Base-by-base conservation (phyloP, 345 rosid genomes). In the Nephelium lappaceum region DNA sequence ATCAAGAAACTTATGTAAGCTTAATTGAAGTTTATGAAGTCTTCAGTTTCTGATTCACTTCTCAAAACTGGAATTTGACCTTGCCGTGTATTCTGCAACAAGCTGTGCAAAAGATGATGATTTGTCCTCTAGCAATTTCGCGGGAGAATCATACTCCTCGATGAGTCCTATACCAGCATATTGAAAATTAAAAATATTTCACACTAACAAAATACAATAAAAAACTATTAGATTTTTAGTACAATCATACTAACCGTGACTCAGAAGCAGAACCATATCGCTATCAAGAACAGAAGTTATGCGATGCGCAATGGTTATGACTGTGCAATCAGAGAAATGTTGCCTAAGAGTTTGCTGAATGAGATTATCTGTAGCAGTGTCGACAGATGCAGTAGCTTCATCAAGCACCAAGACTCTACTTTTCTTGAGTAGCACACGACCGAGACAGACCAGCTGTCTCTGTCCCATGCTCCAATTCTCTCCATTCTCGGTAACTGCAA, bases 381-480 rank as follows among this genome's bases (percentile, higher is more conserved):
- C 98, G 62, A 93, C 95, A 0, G 97, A 95, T 75, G 98, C 93
- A 3, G 95, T 93, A 60, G 98, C 98, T 85, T 95, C 97, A 73
- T 95, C 97, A 0, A 93, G 95, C n/a, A 92, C 95, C 83, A 95
- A 77, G 70, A 95, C 86, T 78, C 88, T 95, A 76, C 93, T 93
- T 83, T 87, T 91, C 87, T 92, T 91, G 0, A 93, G 89, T 18
- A 95, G 86, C 61, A 92, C 97, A 19, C 98, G 91, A 0, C 97
- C 98, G 0, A 95, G 90, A 80, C 98, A 95, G 6, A 91, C 91
- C 0, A 95, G 86, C 79, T 95, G 98, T 79, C 95, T 88, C 84
- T 95, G 98, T 8, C 98, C 98, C 93, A 92, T 88, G 78, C 98
- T 95, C 98, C 98, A 93, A 75, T 93, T 95, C 80, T 91, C 98